Conservation (phyloP, 768 basidiomycete genomes). For the Russula sp. region DNA sequence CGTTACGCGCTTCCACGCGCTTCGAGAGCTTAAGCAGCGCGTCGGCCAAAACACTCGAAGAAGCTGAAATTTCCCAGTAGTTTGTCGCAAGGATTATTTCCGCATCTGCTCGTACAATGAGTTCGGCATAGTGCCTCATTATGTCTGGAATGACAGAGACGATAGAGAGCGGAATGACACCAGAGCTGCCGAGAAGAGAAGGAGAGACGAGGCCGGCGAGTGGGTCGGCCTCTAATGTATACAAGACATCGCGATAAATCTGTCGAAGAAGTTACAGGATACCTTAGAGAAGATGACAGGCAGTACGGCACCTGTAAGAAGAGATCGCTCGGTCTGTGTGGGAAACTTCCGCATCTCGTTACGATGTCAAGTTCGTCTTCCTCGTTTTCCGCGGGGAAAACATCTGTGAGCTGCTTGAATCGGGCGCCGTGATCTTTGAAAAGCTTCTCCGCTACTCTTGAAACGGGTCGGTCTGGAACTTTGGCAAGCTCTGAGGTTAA, state of each 20-base stretch:
- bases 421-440: conserved; percentile 5
- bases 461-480: conserved; percentile 9
- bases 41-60: conserved; percentile 49
- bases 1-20: conserved; percentile 43
- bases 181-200: conserved; percentile 57
- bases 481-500: conserved; percentile 19
- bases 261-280: conserved; percentile 30
- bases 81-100: conserved; percentile 71
- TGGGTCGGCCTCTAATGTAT: conserved; percentile 54
- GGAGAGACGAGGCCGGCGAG: conserved; percentile 59
- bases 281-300: neutral
- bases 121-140: conserved; percentile 63
- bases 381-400: neutral
- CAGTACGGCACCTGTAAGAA: conserved; percentile 53
- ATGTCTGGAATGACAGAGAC: conserved; percentile 70
- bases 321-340: conserved; percentile 51
- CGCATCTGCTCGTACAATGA: conserved; percentile 57
- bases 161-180: conserved; percentile 60
- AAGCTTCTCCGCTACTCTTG: conserved; percentile 13
- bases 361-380: conserved; percentile 45
- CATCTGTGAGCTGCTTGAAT: conserved; percentile 1
- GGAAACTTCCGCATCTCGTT: conserved; percentile 51
- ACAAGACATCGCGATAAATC: conserved; percentile 63
- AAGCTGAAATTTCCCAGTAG: conserved; percentile 53
- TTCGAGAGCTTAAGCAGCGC: conserved; percentile 40